Conservation (phyloP, 2,329 filamentous ascomycete genomes). For the Colletotrichum acutatum region DNA sequence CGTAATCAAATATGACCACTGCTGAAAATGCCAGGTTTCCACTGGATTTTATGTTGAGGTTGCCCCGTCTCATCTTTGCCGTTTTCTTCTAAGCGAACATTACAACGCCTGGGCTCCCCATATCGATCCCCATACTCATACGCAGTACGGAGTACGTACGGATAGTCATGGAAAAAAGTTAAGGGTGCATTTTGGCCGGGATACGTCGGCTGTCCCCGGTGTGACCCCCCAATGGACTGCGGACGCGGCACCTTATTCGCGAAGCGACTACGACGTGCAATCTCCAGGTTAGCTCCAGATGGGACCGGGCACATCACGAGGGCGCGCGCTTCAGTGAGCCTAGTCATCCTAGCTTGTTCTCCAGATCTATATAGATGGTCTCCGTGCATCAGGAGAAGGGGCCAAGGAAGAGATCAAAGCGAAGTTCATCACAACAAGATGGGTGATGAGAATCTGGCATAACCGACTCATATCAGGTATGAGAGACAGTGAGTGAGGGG, state of each 20-base stretch:
- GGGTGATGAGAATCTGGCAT: not conserved
- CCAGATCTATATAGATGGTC: not conserved
- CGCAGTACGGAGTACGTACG: no score
- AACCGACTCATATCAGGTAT: not conserved
- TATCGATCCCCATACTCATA: not conserved
- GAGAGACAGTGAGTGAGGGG: not conserved
- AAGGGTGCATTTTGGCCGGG: conserved; percentile 11
- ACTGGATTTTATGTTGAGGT: conserved; percentile 15
- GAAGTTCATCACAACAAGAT: not conserved
- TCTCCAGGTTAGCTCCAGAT: conserved; percentile 6
- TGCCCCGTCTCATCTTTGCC: conserved; percentile 1
- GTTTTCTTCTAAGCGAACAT: conserved; percentile 16
- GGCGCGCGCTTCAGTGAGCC: not conserved
- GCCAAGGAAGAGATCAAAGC: not conserved
- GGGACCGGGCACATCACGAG: conserved; percentile 31
- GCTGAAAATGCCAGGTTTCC: not conserved
- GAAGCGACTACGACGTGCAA: not conserved
- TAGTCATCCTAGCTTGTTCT: not conserved
- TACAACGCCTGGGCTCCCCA: conserved; percentile 16
- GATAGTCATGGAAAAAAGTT: not conserved
- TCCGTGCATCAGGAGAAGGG: not conserved
- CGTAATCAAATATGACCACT: not conserved
- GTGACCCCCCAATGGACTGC: not conserved
- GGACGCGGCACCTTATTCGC: not conserved
- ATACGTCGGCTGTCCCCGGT: conserved; percentile 22